Conservation (phyloP, 208 protist genomes). For the Crithidia sp. region DNA sequence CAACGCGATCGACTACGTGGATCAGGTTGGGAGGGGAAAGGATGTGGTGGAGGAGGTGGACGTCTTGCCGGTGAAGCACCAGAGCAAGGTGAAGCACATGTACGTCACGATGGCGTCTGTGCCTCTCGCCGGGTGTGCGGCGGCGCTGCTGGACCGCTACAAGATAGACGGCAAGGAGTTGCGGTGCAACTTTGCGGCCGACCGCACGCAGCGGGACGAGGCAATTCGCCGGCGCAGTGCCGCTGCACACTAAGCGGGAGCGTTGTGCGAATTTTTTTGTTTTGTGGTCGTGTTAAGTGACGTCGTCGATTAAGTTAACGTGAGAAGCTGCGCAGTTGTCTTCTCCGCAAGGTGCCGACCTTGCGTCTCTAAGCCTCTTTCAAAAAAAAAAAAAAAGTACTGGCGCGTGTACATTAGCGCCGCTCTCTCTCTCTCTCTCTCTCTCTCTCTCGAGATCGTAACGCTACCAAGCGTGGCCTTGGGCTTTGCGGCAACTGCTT, state of each 20-base stretch:
- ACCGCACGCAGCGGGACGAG: constrained; percentile 78
- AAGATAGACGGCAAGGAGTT: constrained; percentile 49
- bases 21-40: constrained; percentile 21
- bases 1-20: constrained; percentile 33
- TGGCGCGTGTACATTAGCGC: too few species aligned
- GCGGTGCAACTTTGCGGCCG: constrained; percentile 86
- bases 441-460: too few species aligned
- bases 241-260: neutral
- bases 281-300: neutral
- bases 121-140: constrained; percentile 49
- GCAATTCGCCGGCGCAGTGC: constrained; percentile 52
- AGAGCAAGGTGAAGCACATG: constrained; percentile 70
- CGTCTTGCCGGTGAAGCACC: constrained; percentile 61
- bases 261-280: neutral
- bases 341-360: too few species aligned
- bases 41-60: constrained; percentile 74
- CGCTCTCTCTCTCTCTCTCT: too few species aligned
- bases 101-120: constrained; percentile 77
- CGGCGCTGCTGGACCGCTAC: constrained; percentile 60
- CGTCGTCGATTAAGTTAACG: too few species aligned
- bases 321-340: too few species aligned
- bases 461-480: too few species aligned
- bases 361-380: too few species aligned
- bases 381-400: too few species aligned
- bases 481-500: too few species aligned